Percentiles rank a stretch among this genome's conserved stretches.
Evolutionary conservation across 2,329 filamentous ascomycete species (phyloP).

Genomic region (Remersonia thermophila): DNA sequence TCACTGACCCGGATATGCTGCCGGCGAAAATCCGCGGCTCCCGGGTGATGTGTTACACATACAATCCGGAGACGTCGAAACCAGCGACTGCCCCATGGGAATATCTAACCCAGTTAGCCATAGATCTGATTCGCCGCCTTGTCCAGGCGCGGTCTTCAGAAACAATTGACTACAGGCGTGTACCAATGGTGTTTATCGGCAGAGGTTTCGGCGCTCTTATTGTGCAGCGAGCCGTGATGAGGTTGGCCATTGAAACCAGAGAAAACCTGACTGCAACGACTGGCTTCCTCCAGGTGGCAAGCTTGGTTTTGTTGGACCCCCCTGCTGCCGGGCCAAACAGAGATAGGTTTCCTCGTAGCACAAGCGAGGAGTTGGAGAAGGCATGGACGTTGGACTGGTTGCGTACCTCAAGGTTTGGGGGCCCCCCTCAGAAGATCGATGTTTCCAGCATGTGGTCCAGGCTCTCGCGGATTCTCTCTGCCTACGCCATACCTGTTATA

Average conservation of each 20-base stretch:
- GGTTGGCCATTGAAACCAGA: neutral
- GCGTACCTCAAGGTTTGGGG: neutral
- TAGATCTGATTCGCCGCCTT: conserved; percentile 1
- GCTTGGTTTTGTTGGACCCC: conserved; percentile 5
- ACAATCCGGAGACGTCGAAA: conserved; percentile 5
- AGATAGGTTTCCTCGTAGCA: conserved; percentile 4
- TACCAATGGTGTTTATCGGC: conserved; percentile 5
- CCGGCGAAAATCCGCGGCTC: conserved; percentile 4
- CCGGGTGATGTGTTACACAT: conserved; percentile 9
- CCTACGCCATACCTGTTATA: neutral
- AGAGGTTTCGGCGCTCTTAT: conserved; percentile 7
- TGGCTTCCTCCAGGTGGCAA: conserved; percentile 1
- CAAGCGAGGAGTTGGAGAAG: conserved; percentile 5
- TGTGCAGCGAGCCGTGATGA: conserved; percentile 2
- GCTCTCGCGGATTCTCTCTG: conserved; percentile 1
- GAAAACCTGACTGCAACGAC: neutral
- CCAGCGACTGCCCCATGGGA: conserved; percentile 1
- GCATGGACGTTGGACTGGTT: conserved; percentile 8
- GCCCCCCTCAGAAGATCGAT: conserved; percentile 3
- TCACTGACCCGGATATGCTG: conserved; percentile 7
- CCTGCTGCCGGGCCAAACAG: conserved; percentile 1
- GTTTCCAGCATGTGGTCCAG: conserved; percentile 1
- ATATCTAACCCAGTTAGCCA: conserved; percentile 3
- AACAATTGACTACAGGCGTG: conserved; percentile 2
- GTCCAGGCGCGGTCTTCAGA: conserved; percentile 3